A percentile compares a stretch with the other conserved stretches of the same genome.
Conservation (phyloP, 1,284 basidiomycete species). For the Ustilago nuda region DNA sequence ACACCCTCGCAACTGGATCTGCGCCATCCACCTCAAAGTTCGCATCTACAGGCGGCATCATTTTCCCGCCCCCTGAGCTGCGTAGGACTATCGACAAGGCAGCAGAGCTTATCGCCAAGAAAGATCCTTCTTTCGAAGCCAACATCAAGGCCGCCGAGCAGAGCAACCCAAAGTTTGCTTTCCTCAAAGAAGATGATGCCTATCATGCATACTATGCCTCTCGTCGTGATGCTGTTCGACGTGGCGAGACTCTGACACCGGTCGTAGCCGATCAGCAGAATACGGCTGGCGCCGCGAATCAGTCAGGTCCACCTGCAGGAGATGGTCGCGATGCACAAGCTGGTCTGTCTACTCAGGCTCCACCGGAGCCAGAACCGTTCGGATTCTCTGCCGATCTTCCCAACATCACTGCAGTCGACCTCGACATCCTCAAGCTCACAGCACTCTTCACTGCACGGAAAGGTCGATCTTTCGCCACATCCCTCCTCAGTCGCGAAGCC, state of each 20-base stretch:
- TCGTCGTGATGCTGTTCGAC: constrained; percentile 54
- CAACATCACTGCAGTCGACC: constrained; percentile 86
- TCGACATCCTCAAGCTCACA: constrained; percentile 78
- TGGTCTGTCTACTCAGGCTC: constrained; percentile 38
- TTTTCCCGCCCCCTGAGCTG: constrained; percentile 70
- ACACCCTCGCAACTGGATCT: constrained; percentile 32
- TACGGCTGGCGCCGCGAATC: constrained; percentile 5
- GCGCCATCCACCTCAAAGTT: constrained; percentile 45
- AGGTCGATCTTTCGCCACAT: constrained; percentile 85
- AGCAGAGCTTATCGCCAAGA: constrained; percentile 83
- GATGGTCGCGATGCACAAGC: neutral
- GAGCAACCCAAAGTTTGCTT: constrained; percentile 64
- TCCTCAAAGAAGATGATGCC: constrained; percentile 60
- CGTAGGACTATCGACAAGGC: constrained; percentile 95
- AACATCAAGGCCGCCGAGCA: constrained; percentile 62
- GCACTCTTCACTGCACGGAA: constrained; percentile 94
- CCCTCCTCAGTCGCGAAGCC: constrained; percentile 87
- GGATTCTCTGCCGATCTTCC: constrained; percentile 91
- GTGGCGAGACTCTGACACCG: constrained; percentile 37
- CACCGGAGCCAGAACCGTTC: constrained; percentile 81
- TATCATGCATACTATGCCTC: constrained; percentile 67
- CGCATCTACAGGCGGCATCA: constrained; percentile 60
- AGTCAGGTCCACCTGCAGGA: constrained; percentile 11
- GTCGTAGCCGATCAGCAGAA: constrained; percentile 16
- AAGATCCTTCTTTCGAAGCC: constrained; percentile 64